Conservation (phyloP, 2,329 filamentous ascomycete genomes). For the Pyrenochaeta sp. region DNA sequence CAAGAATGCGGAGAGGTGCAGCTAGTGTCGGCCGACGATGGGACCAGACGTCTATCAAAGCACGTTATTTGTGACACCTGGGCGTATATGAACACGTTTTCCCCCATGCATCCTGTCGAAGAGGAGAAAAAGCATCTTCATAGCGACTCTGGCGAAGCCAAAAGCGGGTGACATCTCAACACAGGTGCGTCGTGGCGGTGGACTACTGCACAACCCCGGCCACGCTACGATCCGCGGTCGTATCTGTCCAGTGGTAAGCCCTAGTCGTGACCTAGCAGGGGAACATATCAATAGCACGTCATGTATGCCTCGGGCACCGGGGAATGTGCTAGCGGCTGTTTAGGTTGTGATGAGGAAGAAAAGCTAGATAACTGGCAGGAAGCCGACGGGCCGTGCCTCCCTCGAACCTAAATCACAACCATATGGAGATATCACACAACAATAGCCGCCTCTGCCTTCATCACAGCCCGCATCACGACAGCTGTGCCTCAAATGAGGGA, state of each 20-base stretch:
- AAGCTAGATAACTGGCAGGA: not conserved
- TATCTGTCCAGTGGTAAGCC: constrained; percentile 2
- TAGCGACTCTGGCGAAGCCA: not conserved
- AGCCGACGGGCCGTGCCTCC: not conserved
- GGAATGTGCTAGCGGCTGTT: not conserved
- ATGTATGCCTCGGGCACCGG: not conserved
- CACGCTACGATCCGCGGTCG: not conserved
- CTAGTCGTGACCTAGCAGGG: not conserved
- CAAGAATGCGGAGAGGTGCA: too few species aligned
- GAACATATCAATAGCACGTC: not conserved
- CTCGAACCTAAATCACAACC: not conserved
- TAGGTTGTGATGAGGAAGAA: not conserved
- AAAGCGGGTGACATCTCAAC: constrained; percentile 3
- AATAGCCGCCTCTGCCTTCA: not conserved
- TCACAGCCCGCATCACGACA: constrained; percentile 1
- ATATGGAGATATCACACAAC: not conserved
- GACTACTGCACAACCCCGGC: not conserved
- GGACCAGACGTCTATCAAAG: constrained; percentile 1
- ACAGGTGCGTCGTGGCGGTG: constrained; percentile 1
- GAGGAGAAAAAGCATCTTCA: not conserved
- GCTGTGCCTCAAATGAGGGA: not conserved
- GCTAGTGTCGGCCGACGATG: not conserved
- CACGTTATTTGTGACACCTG: not conserved
- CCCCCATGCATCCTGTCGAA: not conserved
- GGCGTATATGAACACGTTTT: not conserved